Evolutionary conservation across 2,329 filamentous ascomycete genomes (phyloP), one percentile per base, ranked within the genome.

Genomic region (Hymenoscyphus fructigenus): DNA sequence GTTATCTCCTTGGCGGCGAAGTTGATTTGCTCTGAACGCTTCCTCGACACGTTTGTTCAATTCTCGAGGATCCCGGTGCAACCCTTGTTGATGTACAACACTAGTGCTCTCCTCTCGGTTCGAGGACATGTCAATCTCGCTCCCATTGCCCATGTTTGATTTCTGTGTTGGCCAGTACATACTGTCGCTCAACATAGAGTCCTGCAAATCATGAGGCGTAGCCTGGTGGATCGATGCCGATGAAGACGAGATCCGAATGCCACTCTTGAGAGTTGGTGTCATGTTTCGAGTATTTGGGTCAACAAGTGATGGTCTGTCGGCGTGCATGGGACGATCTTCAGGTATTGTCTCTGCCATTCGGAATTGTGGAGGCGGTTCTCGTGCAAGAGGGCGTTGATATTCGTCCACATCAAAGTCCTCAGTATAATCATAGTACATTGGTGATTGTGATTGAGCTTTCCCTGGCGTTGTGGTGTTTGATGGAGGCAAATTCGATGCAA

Each of bases 361-460:
- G 61, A 75, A 75, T 20, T 66, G 66, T 17, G 74, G 71, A 17
- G 71, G 69, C 41, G 70, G 72, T n/a, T 68, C 69, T 29, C 69
- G 63, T 47, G 59, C 15, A 20, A 62, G 61, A 57, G 68, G 58
- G 5, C 62, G 65, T 32, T 53, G 64, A 20, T 68, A 68, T 6
- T 66, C 65, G 36, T 72, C 73, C 12, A 69, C 65, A n/a, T 75
- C 72, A 56, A 76, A 76, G 34, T 75, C 71, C 60, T 76, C 75
- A 1, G 74, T 75, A 63, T 76, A 76, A 59, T 76, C 75, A 64
- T 76, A 76, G 59, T 75, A 76, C 28, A 74, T 60, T 32, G 74
- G 75, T 38, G 73, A 74, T 23, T 69, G 59, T 17, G 68, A 62
- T 58, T 66, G 65, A n/a, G 64, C 20, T 55, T 72, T 73, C 60